Evolutionary conservation across 495 filamentous ascomycete genomes (phyloP), one percentile per base, ranked within the genome.

Genomic region (Lepraria neglecta): DNA sequence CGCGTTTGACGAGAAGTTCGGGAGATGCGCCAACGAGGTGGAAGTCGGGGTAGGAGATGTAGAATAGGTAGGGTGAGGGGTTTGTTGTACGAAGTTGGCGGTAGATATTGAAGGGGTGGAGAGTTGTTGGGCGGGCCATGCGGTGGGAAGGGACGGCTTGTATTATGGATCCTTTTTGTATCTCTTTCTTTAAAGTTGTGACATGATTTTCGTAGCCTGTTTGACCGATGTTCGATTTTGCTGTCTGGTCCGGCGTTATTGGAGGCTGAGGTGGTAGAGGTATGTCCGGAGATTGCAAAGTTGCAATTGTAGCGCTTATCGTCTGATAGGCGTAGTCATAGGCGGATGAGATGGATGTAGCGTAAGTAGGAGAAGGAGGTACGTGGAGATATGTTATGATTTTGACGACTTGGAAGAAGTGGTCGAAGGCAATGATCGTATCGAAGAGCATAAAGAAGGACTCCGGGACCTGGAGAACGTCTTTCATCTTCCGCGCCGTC

Each of bases 101-200:
- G 82, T 97, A 98, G 73, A 98, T 91, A 78, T 98, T 98, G 80
- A 95, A 98, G 0, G 94, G 91, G 71, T 97, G 94, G 27, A 98
- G 80, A 44, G 82, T 81, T 14, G 94, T 98, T 24, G 91, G 90
- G 15, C 94, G 83, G 0, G 91, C 87, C 69, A 97, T 85, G 47
- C 94, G 85, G 74, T 98, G 94, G 31, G 91, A 96, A 1, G 94
- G 94, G 3, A 97, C 94, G 0, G 91, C 89, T 72, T 98, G 94
- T 77, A 98, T 97, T 70, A 98, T 97, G 77, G 96, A 89, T 54
- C 94, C 94, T 52, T 82, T 81, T 65, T 80, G 78, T 66, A 98
- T 97, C 77, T 97, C 92, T 67, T 87, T 74, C 74, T 96, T 96
- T 58, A 98, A 76, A 9, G 70, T 75, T 3, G 76, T 83, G 58